Evolutionary conservation across 1,284 basidiomycete genomes (phyloP).

Genomic region (Neotropicomus parvogracilis): DNA sequence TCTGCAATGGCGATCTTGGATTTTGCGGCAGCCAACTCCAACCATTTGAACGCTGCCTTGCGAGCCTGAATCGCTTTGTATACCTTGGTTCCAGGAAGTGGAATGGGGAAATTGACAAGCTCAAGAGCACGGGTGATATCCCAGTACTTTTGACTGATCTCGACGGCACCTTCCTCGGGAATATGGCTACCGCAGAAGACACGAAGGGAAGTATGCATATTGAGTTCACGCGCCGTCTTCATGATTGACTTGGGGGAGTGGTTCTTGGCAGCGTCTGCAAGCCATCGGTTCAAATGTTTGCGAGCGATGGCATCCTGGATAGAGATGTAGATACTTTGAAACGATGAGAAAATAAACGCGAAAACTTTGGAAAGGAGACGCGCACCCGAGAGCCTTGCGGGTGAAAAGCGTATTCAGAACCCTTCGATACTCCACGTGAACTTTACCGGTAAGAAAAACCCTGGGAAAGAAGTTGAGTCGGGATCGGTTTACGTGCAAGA

Average conservation of each 20-base stretch:
- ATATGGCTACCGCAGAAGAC: slow-evolving; percentile 95
- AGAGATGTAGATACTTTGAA: slow-evolving; percentile 73
- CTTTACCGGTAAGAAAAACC: slow-evolving; percentile 96
- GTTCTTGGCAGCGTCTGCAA: slow-evolving; percentile 50
- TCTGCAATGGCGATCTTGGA: slow-evolving; percentile 85
- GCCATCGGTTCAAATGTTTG: slow-evolving; percentile 73
- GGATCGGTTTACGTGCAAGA: neutral
- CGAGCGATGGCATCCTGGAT: slow-evolving; percentile 88
- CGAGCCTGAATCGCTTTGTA: slow-evolving; percentile 93
- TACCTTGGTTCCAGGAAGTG: slow-evolving; percentile 94
- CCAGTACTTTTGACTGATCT: slow-evolving; percentile 96
- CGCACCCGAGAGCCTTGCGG: slow-evolving; percentile 84
- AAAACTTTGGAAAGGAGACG: slow-evolving; percentile 7
- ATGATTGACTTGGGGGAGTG: slow-evolving; percentile 70
- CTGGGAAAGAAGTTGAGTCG: slow-evolving; percentile 37
- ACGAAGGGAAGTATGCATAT: slow-evolving; percentile 96
- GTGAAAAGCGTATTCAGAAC: slow-evolving; percentile 93
- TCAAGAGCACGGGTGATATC: slow-evolving; percentile 91
- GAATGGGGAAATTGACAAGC: slow-evolving; percentile 97
- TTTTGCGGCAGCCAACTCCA: slow-evolving; percentile 75
- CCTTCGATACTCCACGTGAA: slow-evolving; percentile 91
- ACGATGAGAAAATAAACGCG: slow-evolving; percentile 8
- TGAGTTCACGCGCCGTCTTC: slow-evolving; percentile 88
- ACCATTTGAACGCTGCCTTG: slow-evolving; percentile 84
- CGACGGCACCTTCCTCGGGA: slow-evolving; percentile 69